Evolutionary conservation across 306 rosid genomes (phyloP), one percentile per base, ranked within the genome.

Genomic region (Ochetophila trinervis): DNA sequence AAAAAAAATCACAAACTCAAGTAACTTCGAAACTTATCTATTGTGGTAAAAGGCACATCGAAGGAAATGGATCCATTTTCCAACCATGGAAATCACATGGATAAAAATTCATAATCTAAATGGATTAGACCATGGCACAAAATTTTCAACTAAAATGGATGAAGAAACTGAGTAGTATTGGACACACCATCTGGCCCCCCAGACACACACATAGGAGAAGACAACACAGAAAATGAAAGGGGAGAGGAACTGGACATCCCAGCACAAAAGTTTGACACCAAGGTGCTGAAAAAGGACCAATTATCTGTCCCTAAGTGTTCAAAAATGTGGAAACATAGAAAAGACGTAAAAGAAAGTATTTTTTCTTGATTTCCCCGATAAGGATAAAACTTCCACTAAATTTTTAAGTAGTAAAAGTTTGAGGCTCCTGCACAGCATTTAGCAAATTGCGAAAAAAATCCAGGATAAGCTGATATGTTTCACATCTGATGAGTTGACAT

Each of bases 251-350:
- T 8, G 8, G 51, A 20, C 9, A 51, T 40, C 21, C 9, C 48
- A 18, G 24, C 0, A 23, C 5, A 24, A 65, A 48, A 48, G 13
- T 2, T 52, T 12, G 40, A 48, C 53, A 37, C 37, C 16, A 14
- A 18, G 32, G 53, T 37, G 55, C 55, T 40, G 34, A 37, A 65
- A 57, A 35, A 64, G 56, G 30, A 51, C 45, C 14, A 57, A 64
- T 53, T 34, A 27, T 27, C 4, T 1, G 27, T 50, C 63, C 5
- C n/a, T 44, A 51, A n/a, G 47, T 36, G 45, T 37, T 19, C 22
- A 52, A 50, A 60, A 12, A 10, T 27, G 27, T 1, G 4, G 55
- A 44, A 40, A 2, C 14, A 69, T 11, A 17, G 30, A 23, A 34
- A 65, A 44, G 36, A 24, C 8, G 40, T 16, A 22, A 35, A 49